Evolutionary conservation across 495 filamentous ascomycete species (phyloP).

Genomic region (Chaetomidium leptoderma): DNA sequence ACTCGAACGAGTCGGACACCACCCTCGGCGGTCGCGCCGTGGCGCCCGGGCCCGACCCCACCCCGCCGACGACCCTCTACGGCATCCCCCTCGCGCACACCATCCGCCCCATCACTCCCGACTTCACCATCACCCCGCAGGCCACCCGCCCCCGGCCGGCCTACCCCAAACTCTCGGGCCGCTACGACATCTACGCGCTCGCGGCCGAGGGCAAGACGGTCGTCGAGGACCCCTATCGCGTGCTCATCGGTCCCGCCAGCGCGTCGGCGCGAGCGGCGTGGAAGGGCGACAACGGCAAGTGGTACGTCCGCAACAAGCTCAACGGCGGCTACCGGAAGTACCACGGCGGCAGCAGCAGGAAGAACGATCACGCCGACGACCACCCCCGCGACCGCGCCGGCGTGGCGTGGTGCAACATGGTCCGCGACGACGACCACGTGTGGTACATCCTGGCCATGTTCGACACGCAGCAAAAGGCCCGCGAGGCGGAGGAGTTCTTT

Average conservation of each 20-base stretch:
- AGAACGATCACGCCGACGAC: no score
- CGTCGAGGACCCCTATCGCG: neutral
- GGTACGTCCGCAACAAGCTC: neutral
- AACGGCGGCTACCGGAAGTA: neutral
- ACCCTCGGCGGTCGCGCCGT: neutral
- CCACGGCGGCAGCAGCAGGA: no score
- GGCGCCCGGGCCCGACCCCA: neutral
- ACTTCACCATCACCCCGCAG: neutral
- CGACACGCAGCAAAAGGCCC: neutral
- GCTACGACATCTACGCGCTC: neutral
- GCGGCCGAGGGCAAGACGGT: neutral
- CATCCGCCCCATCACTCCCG: neutral
- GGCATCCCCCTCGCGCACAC: slow-evolving; percentile 1
- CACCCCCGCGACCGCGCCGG: no score
- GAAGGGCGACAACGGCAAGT: neutral
- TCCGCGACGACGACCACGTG: neutral
- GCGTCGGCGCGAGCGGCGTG: neutral
- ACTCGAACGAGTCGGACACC: no score
- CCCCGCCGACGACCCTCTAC: neutral
- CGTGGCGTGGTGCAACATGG: neutral
- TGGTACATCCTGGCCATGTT: neutral
- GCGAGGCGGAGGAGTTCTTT: neutral
- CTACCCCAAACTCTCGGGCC: neutral
- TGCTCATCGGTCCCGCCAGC: slow-evolving; percentile 1
- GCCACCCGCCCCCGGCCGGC: neutral